Conservation (phyloP, 768 basidiomycete genomes). For the Pleurotus tuoliensis region DNA sequence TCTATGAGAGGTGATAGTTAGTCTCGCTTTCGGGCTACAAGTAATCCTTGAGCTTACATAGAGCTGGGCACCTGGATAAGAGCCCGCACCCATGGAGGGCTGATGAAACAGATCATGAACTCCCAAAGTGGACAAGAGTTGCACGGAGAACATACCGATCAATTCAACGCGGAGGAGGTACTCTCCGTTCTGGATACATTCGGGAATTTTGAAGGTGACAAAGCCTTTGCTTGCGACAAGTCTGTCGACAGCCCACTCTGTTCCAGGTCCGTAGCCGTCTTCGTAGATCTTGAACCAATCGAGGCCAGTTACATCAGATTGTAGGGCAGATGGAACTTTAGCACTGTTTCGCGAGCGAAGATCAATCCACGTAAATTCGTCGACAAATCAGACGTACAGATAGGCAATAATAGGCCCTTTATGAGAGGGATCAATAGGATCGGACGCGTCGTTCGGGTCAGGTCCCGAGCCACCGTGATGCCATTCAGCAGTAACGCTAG, state of each 20-base stretch:
- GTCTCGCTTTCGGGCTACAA: too few relatives aligned
- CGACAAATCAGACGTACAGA: constrained; percentile 30
- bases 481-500: constrained; percentile 49
- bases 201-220: constrained; percentile 28
- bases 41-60: background rate
- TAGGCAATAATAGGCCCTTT: constrained; percentile 51
- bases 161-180: constrained; percentile 9
- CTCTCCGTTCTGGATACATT: constrained; percentile 13
- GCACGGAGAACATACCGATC: background rate
- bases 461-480: constrained; percentile 45
- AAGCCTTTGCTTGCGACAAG: constrained; percentile 38
- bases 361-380: background rate
- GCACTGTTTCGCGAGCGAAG: constrained; percentile 28
- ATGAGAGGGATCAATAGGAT: constrained; percentile 49
- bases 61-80: constrained; percentile 6
- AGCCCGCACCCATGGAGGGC: background rate
- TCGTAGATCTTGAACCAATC: constrained; percentile 45
- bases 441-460: constrained; percentile 34
- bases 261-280: constrained; percentile 25
- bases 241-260: constrained; percentile 35
- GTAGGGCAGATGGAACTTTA: constrained; percentile 21
- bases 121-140: background rate
- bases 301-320: constrained; percentile 32
- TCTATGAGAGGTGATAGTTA: background rate
- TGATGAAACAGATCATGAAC: background rate